Evolutionary conservation across 2,329 filamentous ascomycete species (phyloP).

Genomic region (Fusarium gaditjirri): DNA sequence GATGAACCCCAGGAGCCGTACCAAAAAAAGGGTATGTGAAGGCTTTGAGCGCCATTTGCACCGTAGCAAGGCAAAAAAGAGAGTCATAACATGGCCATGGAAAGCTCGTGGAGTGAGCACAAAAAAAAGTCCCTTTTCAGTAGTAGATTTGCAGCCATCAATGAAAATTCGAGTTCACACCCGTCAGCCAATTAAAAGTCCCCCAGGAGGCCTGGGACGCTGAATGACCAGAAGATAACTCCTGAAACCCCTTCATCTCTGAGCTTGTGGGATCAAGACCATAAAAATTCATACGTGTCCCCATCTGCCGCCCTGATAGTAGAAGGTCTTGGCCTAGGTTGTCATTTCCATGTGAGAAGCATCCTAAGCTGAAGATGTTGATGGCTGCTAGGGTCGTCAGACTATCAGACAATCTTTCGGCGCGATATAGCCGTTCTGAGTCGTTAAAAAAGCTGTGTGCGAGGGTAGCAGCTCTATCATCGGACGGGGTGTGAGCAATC

Average conservation of each 20-base stretch:
- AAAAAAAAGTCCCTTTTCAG: too few species aligned
- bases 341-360: background rate
- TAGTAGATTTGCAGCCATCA: too few species aligned
- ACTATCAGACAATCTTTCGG: background rate
- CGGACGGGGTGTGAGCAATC: background rate
- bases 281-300: background rate
- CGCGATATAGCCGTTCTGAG: background rate
- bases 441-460: background rate
- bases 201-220: background rate
- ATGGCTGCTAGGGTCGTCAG: background rate
- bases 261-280: background rate
- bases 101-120: too few species aligned
- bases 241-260: background rate
- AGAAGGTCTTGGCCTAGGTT: background rate
- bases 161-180: background rate
- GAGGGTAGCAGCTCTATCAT: background rate
- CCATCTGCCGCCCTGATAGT: background rate
- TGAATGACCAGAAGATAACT: accelerated
- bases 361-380: background rate
- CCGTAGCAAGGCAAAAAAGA: too few species aligned
- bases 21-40: too few species aligned
- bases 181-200: background rate
- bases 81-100: too few species aligned
- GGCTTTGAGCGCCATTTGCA: too few species aligned
- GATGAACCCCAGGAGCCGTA: too few species aligned